A percentile compares a stretch with the other conserved stretches of the same genome.
phyloP scores from a whole-genome alignment of 768 basidiomycete genomes.

The Daedaleopsis nitida region DNA sequence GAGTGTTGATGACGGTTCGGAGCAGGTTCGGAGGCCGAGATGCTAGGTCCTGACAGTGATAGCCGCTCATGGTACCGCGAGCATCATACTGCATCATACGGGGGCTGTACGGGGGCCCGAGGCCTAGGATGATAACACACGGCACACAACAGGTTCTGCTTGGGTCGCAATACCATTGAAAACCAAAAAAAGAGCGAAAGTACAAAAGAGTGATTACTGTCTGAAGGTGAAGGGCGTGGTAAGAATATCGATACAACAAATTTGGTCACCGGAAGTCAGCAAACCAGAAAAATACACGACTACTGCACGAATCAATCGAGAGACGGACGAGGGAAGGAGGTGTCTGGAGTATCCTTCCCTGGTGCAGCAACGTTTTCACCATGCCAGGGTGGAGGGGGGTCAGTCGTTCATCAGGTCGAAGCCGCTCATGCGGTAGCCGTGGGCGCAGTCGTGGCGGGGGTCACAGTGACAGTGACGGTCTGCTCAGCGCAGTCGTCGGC shows the following conservation, averaged over 20 bases:
- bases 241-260: slow-evolving; percentile 4
- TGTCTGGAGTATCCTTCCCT: slow-evolving; percentile 11
- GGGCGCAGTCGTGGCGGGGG: slow-evolving; percentile 14
- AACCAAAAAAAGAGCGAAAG: background rate
- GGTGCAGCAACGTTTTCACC: slow-evolving; percentile 14
- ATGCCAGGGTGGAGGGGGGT: background rate
- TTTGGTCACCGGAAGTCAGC: slow-evolving; percentile 9
- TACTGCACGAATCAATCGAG: background rate
- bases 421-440: background rate
- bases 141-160: background rate
- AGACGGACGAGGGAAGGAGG: slow-evolving; percentile 8
- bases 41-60: no score
- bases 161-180: background rate
- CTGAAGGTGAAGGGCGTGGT: no score
- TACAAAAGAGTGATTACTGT: slow-evolving; percentile 8
- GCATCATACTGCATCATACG: no score
- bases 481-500: slow-evolving; percentile 2
- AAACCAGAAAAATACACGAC: background rate
- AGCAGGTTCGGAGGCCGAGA: background rate
- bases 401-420: background rate
- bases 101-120: no score
- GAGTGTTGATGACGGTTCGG: background rate
- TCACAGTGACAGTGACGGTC: slow-evolving; percentile 17
- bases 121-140: no score
- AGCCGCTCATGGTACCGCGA: no score